phyloP scores from a whole-genome alignment of 805 yeast species.

The Maudiozyma pseudohumilis region DNA sequence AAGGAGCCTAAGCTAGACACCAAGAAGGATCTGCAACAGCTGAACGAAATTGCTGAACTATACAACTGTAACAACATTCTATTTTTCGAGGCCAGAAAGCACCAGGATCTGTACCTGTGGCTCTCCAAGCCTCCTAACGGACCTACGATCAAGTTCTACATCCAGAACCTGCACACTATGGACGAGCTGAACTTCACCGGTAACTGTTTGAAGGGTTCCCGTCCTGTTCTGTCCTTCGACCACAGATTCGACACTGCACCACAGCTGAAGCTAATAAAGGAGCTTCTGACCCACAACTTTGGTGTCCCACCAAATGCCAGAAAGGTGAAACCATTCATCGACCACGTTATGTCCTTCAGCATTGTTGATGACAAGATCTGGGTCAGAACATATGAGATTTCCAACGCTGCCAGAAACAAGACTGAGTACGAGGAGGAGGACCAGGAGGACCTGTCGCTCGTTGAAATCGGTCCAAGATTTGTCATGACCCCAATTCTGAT shows the following conservation, averaged over 20 bases:
- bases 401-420: conserved; percentile 43
- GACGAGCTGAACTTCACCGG: conserved; percentile 96
- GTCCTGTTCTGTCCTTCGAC: conserved; percentile 90
- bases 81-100: conserved; percentile 93
- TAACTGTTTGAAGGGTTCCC: conserved; percentile 87
- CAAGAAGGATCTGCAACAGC: conserved; percentile 76
- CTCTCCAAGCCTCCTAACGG: conserved; percentile 95
- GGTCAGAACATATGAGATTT: conserved; percentile 91
- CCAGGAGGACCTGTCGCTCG: conserved; percentile 58
- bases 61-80: conserved; percentile 93
- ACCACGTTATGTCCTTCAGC: conserved; percentile 88
- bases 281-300: conserved; percentile 68
- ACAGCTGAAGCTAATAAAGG: conserved; percentile 70
- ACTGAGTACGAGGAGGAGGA: conserved; percentile 42
- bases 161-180: conserved; percentile 91
- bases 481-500: conserved; percentile 87
- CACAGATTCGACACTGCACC: conserved; percentile 58
- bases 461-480: conserved; percentile 95
- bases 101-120: conserved; percentile 91
- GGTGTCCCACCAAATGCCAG: conserved; percentile 95
- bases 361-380: conserved; percentile 90
- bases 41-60: conserved; percentile 92
- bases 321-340: conserved; percentile 87
- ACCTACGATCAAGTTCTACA: conserved; percentile 86
- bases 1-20: conserved; percentile 94